Evolutionary conservation across 169 alveolate species (phyloP).

Genomic region (Plasmodium berghei): DNA sequence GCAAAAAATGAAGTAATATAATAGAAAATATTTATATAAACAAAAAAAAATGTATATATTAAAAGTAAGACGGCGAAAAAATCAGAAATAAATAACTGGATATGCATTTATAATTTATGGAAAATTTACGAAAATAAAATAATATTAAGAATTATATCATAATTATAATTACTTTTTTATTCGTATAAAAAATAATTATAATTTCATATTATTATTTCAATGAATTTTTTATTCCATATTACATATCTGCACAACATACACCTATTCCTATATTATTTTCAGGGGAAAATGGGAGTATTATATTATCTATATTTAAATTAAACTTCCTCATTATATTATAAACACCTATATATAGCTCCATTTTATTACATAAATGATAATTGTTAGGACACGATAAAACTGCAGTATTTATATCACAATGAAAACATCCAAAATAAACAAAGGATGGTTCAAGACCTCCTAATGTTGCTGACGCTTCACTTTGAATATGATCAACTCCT

Average conservation of each 20-base stretch:
- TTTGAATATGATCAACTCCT: constrained; percentile 84
- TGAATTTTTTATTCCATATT: background rate
- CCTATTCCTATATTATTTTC: constrained; percentile 69
- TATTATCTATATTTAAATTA: constrained; percentile 50
- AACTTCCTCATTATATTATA: constrained; percentile 63
- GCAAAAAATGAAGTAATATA: too few species aligned
- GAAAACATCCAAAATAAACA: constrained; percentile 89
- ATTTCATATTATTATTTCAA: background rate
- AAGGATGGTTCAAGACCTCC: constrained; percentile 91
- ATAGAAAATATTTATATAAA: too few species aligned
- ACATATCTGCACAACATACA: constrained; percentile 63
- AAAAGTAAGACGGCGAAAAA: too few species aligned
- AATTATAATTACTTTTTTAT: too few species aligned
- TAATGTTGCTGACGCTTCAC: constrained; percentile 84
- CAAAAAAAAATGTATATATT: too few species aligned
- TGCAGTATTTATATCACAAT: constrained; percentile 86
- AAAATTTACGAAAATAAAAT: too few species aligned
- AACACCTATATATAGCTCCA: constrained; percentile 84
- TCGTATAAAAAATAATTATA: too few species aligned
- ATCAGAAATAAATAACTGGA: too few species aligned
- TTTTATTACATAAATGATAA: constrained; percentile 90
- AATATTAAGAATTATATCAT: too few species aligned
- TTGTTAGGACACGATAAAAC: constrained; percentile 88
- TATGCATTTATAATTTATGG: too few species aligned
- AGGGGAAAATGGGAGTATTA: constrained; percentile 59